Evolutionary conservation across 306 rosid genomes (phyloP).

Genomic region (Pyrus betulifolia): DNA sequence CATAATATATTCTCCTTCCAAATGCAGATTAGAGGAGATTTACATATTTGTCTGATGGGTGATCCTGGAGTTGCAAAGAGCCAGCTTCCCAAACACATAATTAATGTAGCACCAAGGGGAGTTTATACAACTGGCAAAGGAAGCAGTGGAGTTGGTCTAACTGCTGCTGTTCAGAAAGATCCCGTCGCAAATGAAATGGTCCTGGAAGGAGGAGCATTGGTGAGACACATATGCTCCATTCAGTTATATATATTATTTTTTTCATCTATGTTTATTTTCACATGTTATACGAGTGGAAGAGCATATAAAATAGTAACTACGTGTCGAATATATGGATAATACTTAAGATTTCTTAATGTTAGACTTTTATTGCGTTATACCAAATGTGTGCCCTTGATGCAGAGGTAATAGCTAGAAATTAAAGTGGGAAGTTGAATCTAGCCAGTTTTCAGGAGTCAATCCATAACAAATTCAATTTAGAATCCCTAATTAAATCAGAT

Average conservation of each 20-base stretch:
- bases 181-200: constrained; percentile 98
- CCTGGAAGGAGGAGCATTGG: constrained; percentile 99
- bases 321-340: not conserved
- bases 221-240: constrained; percentile 32
- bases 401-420: not conserved
- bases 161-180: constrained; percentile 99
- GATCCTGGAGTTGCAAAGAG: constrained; percentile 99
- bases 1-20: not conserved
- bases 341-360: not conserved
- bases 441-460: not conserved
- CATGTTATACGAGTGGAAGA: constrained; percentile 2
- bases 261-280: not conserved
- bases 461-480: not conserved
- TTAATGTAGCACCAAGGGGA: constrained; percentile 94
- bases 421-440: not conserved
- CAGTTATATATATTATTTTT: not conserved
- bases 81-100: constrained; percentile 96
- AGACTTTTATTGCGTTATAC: not conserved
- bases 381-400: not conserved
- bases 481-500: not conserved
- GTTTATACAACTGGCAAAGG: constrained; percentile 97
- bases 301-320: not conserved
- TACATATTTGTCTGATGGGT: constrained; percentile 97
- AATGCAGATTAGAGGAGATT: constrained; percentile 90
- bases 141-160: constrained; percentile 98